A percentile compares a stretch with the other conserved stretches of the same genome.
Conservation (phyloP, 225 moss, liverwort and hornwort genomes). For the Climacium dendroides region DNA sequence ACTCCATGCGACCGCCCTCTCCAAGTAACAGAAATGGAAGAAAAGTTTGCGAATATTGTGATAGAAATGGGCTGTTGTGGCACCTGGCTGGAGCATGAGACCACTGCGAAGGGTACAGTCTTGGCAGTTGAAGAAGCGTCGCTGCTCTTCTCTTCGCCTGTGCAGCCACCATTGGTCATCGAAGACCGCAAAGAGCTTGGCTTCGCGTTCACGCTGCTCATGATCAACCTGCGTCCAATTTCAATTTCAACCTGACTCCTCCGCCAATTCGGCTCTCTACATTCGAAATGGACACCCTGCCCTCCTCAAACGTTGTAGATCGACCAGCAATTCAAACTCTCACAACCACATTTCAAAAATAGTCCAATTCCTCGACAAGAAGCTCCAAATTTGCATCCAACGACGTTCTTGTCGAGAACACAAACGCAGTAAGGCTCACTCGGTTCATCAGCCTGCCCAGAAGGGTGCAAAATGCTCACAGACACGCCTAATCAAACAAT, state of each 20-base stretch:
- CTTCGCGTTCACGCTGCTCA: not conserved
- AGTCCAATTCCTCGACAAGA: not conserved
- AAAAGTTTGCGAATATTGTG: not conserved
- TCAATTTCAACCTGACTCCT: not conserved
- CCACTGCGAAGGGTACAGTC: conserved; percentile 27
- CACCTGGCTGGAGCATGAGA: conserved; percentile 47
- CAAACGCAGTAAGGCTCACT: not conserved
- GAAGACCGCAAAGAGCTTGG: conserved; percentile 15
- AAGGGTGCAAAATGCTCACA: not conserved
- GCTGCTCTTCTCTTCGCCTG: not conserved
- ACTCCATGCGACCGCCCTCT: not conserved
- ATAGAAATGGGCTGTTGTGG: not conserved
- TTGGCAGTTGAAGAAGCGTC: conserved; percentile 14
- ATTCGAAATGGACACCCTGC: not conserved
- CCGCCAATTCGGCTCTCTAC: not conserved
- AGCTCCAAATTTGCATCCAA: not conserved
- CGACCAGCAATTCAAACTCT: not conserved
- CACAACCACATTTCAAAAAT: not conserved
- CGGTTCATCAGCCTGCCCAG: not conserved
- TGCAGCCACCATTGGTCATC: conserved; percentile 5
- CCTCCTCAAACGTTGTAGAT: not conserved
- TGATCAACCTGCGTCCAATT: not conserved
- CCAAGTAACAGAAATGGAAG: not conserved
- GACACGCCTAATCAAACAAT: not conserved
- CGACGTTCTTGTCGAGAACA: not conserved